Conservation (phyloP, 164 flowering plant species). For the Vitis rupestris region DNA sequence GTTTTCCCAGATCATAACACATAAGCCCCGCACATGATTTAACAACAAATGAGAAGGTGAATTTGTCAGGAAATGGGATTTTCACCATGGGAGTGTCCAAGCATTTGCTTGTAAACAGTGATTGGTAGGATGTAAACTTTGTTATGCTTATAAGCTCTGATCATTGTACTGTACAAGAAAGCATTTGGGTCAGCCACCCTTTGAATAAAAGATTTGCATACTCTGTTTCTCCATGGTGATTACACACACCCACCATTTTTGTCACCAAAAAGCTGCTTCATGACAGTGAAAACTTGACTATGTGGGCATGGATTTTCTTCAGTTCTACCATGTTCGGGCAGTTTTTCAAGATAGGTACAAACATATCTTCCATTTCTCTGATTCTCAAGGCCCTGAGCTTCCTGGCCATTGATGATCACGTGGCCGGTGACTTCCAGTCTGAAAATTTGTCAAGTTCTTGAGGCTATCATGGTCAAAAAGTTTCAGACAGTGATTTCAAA, state of each 20-base stretch:
- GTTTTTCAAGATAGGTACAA: conserved; percentile 46
- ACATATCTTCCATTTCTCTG: conserved; percentile 54
- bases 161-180: conserved; percentile 63
- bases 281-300: conserved; percentile 45
- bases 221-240: conserved; percentile 28
- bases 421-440: too few relatives aligned
- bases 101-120: conserved; percentile 44
- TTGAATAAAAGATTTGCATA: conserved; percentile 54
- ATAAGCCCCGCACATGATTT: conserved; percentile 53
- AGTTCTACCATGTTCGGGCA: conserved; percentile 30
- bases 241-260: conserved; percentile 64
- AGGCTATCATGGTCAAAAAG: too few relatives aligned
- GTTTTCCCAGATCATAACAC: conserved; percentile 39
- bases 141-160: conserved; percentile 51
- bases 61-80: conserved; percentile 47
- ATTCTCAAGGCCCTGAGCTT: conserved; percentile 14
- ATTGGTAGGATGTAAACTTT: conserved; percentile 19
- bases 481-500: too few relatives aligned
- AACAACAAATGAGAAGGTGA: conserved; percentile 63
- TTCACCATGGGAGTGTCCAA: conserved; percentile 16
- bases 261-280: conserved; percentile 70
- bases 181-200: conserved; percentile 53
- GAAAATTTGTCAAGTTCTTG: too few relatives aligned
- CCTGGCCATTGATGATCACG: conserved; percentile 2
- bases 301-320: conserved; percentile 60